phyloP scores from a whole-genome alignment of 179 eudicot genomes.

The Vitellaria paradoxa region DNA sequence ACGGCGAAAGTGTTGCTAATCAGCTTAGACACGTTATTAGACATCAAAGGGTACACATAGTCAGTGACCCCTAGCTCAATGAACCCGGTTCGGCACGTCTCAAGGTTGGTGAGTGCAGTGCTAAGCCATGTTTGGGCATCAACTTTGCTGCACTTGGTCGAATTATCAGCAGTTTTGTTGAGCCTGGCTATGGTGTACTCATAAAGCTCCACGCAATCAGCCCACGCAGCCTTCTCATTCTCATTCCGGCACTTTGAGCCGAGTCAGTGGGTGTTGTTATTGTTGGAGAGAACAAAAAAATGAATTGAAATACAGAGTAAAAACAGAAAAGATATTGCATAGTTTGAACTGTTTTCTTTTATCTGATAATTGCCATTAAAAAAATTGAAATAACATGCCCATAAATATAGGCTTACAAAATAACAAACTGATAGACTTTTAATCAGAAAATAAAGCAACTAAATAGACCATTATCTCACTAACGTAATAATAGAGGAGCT shows the following conservation, averaged over 20 bases:
- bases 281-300: too few species aligned
- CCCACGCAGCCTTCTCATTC: constrained; percentile 54
- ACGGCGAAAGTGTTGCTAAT: constrained; percentile 48
- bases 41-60: too few species aligned
- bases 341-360: too few species aligned
- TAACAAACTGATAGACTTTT: too few species aligned
- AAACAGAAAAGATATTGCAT: too few species aligned
- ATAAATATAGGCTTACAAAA: too few species aligned
- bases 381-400: too few species aligned
- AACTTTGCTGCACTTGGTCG: constrained; percentile 20
- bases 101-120: constrained; percentile 54
- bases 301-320: too few species aligned
- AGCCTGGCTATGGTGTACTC: constrained; percentile 42
- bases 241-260: constrained; percentile 28
- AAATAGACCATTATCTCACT: too few species aligned
- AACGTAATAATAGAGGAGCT: too few species aligned
- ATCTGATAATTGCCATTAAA: too few species aligned
- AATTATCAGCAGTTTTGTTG: constrained; percentile 34
- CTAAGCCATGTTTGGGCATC: constrained; percentile 73
- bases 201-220: constrained; percentile 57
- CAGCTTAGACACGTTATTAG: constrained; percentile 30
- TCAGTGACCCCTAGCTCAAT: constrained; percentile 37
- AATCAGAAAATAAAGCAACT: too few species aligned
- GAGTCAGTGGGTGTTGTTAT: constrained; percentile 20
- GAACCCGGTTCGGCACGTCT: constrained; percentile 59